These are phyloP conservation scores for Umbelopsis sp. DNA, from an alignment of 371 early-diverging fungal species.

Conservation along the genomic window DNA sequence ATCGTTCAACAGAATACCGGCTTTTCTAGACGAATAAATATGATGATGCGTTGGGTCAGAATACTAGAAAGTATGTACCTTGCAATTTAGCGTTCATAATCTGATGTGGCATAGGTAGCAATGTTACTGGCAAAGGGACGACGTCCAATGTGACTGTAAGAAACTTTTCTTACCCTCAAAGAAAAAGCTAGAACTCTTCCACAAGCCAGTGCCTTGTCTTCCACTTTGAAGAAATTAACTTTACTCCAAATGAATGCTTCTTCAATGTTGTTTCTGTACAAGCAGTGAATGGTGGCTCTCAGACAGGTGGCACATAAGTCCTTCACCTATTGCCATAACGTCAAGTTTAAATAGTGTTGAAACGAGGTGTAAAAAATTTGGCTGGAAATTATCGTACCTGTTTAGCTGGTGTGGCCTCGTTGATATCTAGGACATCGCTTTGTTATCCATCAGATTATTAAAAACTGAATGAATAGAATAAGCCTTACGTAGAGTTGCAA, in stretches of 20 bases:
- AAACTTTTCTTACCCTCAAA: not conserved
- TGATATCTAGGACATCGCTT: not conserved
- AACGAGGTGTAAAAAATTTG: too few species aligned
- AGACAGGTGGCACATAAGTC: not conserved
- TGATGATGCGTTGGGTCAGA: too few species aligned
- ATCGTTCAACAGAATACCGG: too few species aligned
- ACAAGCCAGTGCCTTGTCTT: not conserved
- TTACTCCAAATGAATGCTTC: not conserved
- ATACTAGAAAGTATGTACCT: too few species aligned
- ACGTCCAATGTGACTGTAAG: not conserved
- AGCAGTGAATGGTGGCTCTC: not conserved
- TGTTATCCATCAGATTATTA: not conserved
- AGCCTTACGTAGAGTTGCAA: not conserved
- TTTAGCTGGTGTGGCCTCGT: not conserved
- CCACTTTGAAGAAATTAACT: not conserved
- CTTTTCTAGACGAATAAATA: too few species aligned
- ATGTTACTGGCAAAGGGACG: not conserved
- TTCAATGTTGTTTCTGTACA: not conserved
- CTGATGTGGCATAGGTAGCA: too few species aligned
- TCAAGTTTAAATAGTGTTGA: too few species aligned
- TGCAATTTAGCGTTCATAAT: too few species aligned
- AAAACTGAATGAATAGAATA: not conserved
- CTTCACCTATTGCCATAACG: too few species aligned
- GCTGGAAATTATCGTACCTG: not conserved
- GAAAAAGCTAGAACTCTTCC: not conserved